phyloP scores from a whole-genome alignment of 352 stramenopile genomes.

The Peronospora destructor region DNA sequence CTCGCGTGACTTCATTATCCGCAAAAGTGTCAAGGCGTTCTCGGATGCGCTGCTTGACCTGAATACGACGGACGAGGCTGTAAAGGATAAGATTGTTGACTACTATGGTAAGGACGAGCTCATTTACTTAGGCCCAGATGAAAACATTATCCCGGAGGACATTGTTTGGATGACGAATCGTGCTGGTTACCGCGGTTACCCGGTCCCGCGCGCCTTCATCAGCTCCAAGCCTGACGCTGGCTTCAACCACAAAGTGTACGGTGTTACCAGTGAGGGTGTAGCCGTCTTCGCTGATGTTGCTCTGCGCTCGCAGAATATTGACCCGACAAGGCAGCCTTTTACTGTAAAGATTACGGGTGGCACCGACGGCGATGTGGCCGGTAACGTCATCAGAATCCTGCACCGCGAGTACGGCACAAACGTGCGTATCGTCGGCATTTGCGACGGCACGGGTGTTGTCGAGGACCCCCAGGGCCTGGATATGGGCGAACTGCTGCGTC shows the following conservation, averaged over 20 bases:
- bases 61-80: conserved; percentile 65
- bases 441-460: conserved; percentile 89
- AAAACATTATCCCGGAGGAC: conserved; percentile 75
- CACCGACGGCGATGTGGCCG: conserved; percentile 95
- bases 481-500: conserved; percentile 90
- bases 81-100: conserved; percentile 67
- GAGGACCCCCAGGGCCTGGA: conserved; percentile 94
- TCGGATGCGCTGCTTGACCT: conserved; percentile 78
- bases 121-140: conserved; percentile 77
- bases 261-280: conserved; percentile 79
- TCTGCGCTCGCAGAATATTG: conserved; percentile 68
- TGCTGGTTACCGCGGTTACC: conserved; percentile 69
- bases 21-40: conserved; percentile 97
- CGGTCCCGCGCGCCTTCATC: conserved; percentile 78
- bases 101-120: conserved; percentile 82
- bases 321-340: conserved; percentile 64
- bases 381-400: conserved; percentile 98
- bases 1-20: conserved; percentile 85
- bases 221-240: conserved; percentile 78
- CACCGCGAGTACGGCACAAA: conserved; percentile 90
- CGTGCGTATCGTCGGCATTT: conserved; percentile 89
- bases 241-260: conserved; percentile 86
- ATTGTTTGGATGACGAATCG: conserved; percentile 84
- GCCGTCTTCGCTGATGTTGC: conserved; percentile 74
- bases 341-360: conserved; percentile 90